Conservation (phyloP, 148 eudicot genomes). For the Rhododendron molle region DNA sequence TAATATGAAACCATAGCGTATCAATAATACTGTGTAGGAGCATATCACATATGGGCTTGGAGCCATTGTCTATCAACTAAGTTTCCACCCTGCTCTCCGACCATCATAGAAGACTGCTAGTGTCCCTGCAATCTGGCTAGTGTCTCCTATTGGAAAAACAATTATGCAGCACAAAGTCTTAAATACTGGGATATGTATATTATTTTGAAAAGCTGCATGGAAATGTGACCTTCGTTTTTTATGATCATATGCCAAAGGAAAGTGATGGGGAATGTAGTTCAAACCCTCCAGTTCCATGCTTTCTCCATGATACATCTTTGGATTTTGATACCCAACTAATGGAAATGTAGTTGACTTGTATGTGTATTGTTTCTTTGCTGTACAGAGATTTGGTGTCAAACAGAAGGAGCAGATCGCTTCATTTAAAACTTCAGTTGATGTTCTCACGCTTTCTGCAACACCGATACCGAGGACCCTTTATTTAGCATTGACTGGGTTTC, state of each 20-base stretch:
- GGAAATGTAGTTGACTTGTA: slow-evolving; percentile 2
- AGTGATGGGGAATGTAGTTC: not conserved
- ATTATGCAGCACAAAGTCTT: not conserved
- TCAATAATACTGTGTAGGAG: not conserved
- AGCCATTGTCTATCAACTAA: not conserved
- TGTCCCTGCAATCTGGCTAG: not conserved
- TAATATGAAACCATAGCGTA: not conserved
- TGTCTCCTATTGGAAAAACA: not conserved
- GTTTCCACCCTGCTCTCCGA: not conserved
- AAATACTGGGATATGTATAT: not conserved
- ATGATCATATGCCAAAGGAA: not conserved
- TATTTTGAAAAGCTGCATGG: not conserved
- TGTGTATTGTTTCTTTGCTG: slow-evolving; percentile 15
- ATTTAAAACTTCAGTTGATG: slow-evolving; percentile 92
- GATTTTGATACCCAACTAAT: not conserved
- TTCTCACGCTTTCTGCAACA: slow-evolving; percentile 95
- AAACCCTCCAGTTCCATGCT: not conserved
- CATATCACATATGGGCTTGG: not conserved
- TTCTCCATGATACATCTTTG: slow-evolving; percentile 2
- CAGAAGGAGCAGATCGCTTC: slow-evolving; percentile 99
- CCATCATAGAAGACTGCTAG: not conserved
- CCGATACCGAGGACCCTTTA: slow-evolving; percentile 98
- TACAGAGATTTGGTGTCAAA: slow-evolving; percentile 96
- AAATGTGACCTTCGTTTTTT: not conserved
- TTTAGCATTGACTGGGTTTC: slow-evolving; percentile 95